Conservation (phyloP, 2,329 filamentous ascomycete species). For the Trichoderma semiorbis region DNA sequence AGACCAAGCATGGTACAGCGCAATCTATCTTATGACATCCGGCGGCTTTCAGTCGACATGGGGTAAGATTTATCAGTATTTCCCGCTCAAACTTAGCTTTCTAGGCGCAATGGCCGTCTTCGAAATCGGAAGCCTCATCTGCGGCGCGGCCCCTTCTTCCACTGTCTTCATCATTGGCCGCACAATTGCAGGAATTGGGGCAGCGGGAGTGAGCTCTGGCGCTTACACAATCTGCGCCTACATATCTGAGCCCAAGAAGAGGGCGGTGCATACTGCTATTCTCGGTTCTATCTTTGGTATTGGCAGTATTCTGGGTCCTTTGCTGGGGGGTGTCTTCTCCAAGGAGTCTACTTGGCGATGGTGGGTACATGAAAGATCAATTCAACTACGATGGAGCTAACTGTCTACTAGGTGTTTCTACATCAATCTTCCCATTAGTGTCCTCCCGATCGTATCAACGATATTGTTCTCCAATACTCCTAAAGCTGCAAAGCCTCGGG, state of each 20-base stretch:
- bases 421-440: slow-evolving; percentile 30
- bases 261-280: slow-evolving; percentile 25
- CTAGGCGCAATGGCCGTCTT: slow-evolving; percentile 43
- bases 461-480: slow-evolving; percentile 35
- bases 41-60: slow-evolving; percentile 38
- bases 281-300: slow-evolving; percentile 25
- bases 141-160: slow-evolving; percentile 35
- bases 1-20: slow-evolving; percentile 53
- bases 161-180: slow-evolving; percentile 44
- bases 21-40: slow-evolving; percentile 44
- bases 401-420: slow-evolving; percentile 23
- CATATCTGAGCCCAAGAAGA: slow-evolving; percentile 24
- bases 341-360: slow-evolving; percentile 28
- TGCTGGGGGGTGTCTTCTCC: slow-evolving; percentile 28
- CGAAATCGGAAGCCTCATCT: slow-evolving; percentile 49
- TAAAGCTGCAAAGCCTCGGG: slow-evolving; percentile 26
- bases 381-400: neutral
- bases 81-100: slow-evolving; percentile 44
- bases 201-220: slow-evolving; percentile 43
- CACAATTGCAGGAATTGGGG: slow-evolving; percentile 42
- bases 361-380: slow-evolving; percentile 9
- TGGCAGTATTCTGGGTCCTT: slow-evolving; percentile 25
- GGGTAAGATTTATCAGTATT: slow-evolving; percentile 45
- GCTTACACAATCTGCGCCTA: slow-evolving; percentile 44
- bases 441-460: slow-evolving; percentile 22